phyloP scores from a whole-genome alignment of 1,139 yeast species.

The Yamadazyma taylorii region DNA sequence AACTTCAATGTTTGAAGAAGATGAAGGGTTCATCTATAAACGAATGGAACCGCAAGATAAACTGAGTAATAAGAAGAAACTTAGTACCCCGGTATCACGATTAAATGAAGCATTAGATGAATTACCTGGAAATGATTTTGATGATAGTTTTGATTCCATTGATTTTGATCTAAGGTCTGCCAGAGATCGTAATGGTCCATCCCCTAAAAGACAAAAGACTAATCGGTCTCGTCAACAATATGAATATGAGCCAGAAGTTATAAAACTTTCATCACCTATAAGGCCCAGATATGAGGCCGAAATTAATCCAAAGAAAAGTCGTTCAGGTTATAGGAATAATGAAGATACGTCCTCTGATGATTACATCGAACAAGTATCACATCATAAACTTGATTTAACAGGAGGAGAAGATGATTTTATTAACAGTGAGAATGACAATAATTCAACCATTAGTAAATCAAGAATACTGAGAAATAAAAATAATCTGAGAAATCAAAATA shows the following conservation, averaged over 20 bases:
- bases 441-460: constrained; percentile 2
- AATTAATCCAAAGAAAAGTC: not conserved
- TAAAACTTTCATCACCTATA: constrained; percentile 28
- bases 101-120: constrained; percentile 26
- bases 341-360: constrained; percentile 20
- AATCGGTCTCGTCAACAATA: not conserved
- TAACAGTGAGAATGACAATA: constrained; percentile 4
- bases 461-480: too few species aligned
- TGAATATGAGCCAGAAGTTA: constrained; percentile 14
- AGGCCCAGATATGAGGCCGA: constrained; percentile 16
- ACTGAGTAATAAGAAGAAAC: constrained; percentile 15
- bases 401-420: constrained; percentile 10
- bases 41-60: constrained; percentile 21
- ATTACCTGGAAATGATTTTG: constrained; percentile 14
- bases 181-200: not conserved
- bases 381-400: constrained; percentile 20
- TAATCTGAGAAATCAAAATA: constrained; percentile 5
- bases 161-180: constrained; percentile 10
- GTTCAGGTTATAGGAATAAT: constrained; percentile 3
- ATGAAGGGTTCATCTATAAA: constrained; percentile 47
- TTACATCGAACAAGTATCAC: constrained; percentile 33
- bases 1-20: constrained; percentile 35
- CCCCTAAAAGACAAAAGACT: constrained; percentile 2
- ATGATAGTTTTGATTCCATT: constrained; percentile 16
- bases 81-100: constrained; percentile 29